phyloP scores from a whole-genome alignment of 371 early-diverging fungal genomes.

The Neoconidiobolus thromboides region DNA sequence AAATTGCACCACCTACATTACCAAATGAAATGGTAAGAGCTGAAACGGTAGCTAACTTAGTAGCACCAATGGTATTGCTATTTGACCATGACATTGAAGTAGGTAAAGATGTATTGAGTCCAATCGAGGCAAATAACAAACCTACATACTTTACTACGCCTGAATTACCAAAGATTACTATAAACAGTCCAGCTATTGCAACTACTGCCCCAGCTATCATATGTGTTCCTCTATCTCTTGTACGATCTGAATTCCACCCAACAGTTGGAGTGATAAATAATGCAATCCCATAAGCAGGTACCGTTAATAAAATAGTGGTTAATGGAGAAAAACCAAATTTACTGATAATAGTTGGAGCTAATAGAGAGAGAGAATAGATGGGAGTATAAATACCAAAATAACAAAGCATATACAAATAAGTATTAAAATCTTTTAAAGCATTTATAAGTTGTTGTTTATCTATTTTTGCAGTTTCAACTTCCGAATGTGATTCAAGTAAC shows the following conservation, averaged over 20 bases:
- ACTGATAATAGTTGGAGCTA: constrained; percentile 30
- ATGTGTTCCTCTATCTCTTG: constrained; percentile 11
- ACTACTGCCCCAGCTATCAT: constrained; percentile 8
- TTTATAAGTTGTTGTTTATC: constrained; percentile 14
- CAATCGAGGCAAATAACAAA: constrained; percentile 8
- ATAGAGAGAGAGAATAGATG: constrained; percentile 23
- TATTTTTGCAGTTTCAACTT: constrained; percentile 12
- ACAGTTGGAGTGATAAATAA: constrained; percentile 12
- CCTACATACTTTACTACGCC: constrained; percentile 10
- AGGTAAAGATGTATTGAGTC: constrained; percentile 7
- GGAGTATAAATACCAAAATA: constrained; percentile 18
- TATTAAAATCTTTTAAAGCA: constrained; percentile 25
- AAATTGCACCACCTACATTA: constrained; percentile 21
- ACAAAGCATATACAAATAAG: constrained; percentile 16
- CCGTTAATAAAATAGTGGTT: constrained; percentile 20
- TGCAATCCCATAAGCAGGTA: constrained; percentile 18
- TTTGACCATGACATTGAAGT: constrained; percentile 16
- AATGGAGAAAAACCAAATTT: constrained; percentile 17
- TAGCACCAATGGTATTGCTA: constrained; percentile 34
- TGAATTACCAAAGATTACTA: constrained; percentile 5
- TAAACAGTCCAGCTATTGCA: constrained; percentile 8
- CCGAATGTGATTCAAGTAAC: constrained; percentile 17
- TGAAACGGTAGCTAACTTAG: constrained; percentile 30
- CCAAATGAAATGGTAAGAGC: constrained; percentile 33
- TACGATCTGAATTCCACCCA: constrained; percentile 14